Evolutionary conservation across 352 stramenopile genomes (phyloP), one percentile per base, ranked within the genome.

Genomic region (Saprolegnia parasitica): DNA sequence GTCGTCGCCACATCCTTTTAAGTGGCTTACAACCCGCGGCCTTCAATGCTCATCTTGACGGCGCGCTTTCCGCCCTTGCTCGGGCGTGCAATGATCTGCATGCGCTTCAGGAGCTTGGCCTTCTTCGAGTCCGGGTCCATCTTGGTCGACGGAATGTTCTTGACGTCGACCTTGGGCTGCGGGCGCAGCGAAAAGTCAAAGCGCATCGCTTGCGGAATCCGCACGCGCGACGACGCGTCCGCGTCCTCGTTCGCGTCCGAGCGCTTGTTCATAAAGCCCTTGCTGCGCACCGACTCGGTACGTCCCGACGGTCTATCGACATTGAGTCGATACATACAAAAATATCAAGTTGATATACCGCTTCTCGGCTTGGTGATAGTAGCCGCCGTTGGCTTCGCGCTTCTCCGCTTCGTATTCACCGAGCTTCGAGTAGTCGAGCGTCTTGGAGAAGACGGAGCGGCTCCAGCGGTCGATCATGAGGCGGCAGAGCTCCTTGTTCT

Each of bases 371-470:
- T 21, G 40, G 37, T 9, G 18, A 5, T 29, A 23, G 13, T 29
- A 21, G 58, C 40, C 40, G 42, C 58, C 58, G 42, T 67, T 67
- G 15, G 58, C 58, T 39, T 67, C 58, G 58, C 58, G 84, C 75
- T 93, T 93, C 65, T 95, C 87, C 9, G 87, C 87, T 67, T 95
- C 86, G 16, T 94, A 72, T 63, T 95, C 87, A 3, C 84, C 83
- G 46, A 94, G 71, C 62, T 95, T 95, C 0, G 86, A 93, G 67
- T 86, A 95, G 71, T 95, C 87, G 15, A 94, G 71, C 32, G 86
- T 94, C 73, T 95, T 95, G 75, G 93, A 90, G 68, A 95, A 95
- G 21, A 95, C 87, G 0, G 86, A 87, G 37, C 87, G 87, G 45
- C 87, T 95, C 87, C 87, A 95, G 52, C 84, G 84, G 73, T 95